Percentiles rank a stretch among this genome's conserved stretches.
These are phyloP conservation scores for Cryptococcus sp. DNA, from an alignment of 1,284 basidiomycete species.

Conservation along the genomic window DNA sequence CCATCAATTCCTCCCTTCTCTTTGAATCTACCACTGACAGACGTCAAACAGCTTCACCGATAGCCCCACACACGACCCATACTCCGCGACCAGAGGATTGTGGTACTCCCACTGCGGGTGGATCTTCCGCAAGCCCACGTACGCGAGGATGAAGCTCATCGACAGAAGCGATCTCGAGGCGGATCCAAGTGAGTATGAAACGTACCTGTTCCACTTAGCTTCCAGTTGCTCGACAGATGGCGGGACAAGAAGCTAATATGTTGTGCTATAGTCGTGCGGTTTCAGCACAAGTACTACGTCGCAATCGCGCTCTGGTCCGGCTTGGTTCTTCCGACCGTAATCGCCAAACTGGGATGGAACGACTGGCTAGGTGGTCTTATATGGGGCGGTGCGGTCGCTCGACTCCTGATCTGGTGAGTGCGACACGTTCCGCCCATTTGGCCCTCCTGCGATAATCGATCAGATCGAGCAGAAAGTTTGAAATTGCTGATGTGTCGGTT, in stretches of 20 bases:
- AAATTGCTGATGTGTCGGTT: slow-evolving; percentile 1
- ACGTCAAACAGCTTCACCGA: slow-evolving; percentile 64
- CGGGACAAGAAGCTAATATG: slow-evolving; percentile 6
- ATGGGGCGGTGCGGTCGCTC: slow-evolving; percentile 66
- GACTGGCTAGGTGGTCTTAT: slow-evolving; percentile 67
- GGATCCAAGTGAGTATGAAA: slow-evolving; percentile 63
- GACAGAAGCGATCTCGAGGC: slow-evolving; percentile 70
- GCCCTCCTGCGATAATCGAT: neutral
- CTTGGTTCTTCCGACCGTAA: slow-evolving; percentile 61
- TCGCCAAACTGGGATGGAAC: slow-evolving; percentile 61
- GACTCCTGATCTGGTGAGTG: slow-evolving; percentile 61
- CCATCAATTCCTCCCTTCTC: no score
- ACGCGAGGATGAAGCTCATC: slow-evolving; percentile 65
- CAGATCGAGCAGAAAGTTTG: no score
- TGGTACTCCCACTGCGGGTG: slow-evolving; percentile 78
- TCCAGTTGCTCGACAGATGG: neutral
- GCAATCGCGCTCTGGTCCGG: slow-evolving; percentile 64
- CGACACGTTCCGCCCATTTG: neutral
- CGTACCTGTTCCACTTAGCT: neutral
- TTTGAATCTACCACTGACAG: no score
- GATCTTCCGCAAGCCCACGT: slow-evolving; percentile 76
- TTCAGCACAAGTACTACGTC: slow-evolving; percentile 72
- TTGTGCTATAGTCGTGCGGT: slow-evolving; percentile 64
- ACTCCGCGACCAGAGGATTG: slow-evolving; percentile 70
- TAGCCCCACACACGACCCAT: slow-evolving; percentile 70